phyloP scores from a whole-genome alignment of 345 rosid genomes.

The Bretschneidera sinensis region DNA sequence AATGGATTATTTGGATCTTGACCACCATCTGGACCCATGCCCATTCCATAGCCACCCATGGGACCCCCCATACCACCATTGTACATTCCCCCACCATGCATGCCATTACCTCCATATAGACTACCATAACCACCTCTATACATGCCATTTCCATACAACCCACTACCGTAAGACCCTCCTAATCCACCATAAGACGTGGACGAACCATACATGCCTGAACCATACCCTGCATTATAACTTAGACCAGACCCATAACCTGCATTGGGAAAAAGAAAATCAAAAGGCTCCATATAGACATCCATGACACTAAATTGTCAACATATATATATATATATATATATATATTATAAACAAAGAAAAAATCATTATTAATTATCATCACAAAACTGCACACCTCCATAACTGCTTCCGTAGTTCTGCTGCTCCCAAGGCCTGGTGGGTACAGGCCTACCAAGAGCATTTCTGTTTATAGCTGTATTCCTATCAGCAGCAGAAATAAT shows the following conservation, averaged over 20 bases:
- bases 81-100: slow-evolving; percentile 49
- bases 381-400: slow-evolving; percentile 42
- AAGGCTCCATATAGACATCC: slow-evolving; percentile 11
- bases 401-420: slow-evolving; percentile 51
- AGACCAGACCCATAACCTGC: slow-evolving; percentile 72
- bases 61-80: slow-evolving; percentile 59
- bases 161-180: slow-evolving; percentile 51
- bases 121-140: slow-evolving; percentile 90
- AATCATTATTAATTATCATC: background rate
- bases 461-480: slow-evolving; percentile 42
- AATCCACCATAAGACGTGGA: slow-evolving; percentile 35
- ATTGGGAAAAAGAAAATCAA: slow-evolving; percentile 12
- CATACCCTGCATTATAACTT: slow-evolving; percentile 64
- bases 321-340: too few species aligned
- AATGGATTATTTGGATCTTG: slow-evolving; percentile 90
- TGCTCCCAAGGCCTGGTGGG: slow-evolving; percentile 94
- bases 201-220: slow-evolving; percentile 44
- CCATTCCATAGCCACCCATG: slow-evolving; percentile 93
- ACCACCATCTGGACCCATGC: slow-evolving; percentile 79
- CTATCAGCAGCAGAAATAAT: slow-evolving; percentile 45
- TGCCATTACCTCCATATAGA: slow-evolving; percentile 55
- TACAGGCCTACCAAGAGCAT: slow-evolving; percentile 56
- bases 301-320: background rate
- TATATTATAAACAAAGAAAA: background rate
- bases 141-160: slow-evolving; percentile 72